Conservation (phyloP, 1,284 basidiomycete genomes). For the Apiotrichum veenhuisii region DNA sequence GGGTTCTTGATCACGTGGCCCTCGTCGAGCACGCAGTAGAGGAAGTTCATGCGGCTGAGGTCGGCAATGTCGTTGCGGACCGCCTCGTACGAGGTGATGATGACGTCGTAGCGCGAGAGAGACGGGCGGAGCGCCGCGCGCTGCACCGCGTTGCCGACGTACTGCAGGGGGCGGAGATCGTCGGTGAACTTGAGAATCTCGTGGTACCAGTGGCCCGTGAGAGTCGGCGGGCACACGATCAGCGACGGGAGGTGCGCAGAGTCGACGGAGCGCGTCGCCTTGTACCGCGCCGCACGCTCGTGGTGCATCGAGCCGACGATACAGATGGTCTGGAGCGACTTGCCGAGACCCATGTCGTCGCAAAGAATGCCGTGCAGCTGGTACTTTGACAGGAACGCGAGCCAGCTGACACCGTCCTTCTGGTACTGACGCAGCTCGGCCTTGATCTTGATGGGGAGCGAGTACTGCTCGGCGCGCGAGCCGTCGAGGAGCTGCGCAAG, state of each 20-base stretch:
- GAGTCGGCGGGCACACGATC: slow-evolving; percentile 93
- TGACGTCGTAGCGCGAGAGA: slow-evolving; percentile 71
- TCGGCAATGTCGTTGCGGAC: slow-evolving; percentile 89
- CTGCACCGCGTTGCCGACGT: slow-evolving; percentile 85
- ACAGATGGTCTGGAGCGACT: slow-evolving; percentile 96
- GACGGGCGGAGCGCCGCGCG: slow-evolving; percentile 67
- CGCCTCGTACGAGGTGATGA: slow-evolving; percentile 96
- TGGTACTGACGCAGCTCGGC: slow-evolving; percentile 96
- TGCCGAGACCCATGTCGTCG: slow-evolving; percentile 98
- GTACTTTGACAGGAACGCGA: slow-evolving; percentile 93
- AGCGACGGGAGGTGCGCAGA: slow-evolving; percentile 85
- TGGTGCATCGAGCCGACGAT: slow-evolving; percentile 92
- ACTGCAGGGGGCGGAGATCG: slow-evolving; percentile 72
- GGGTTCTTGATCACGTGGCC: slow-evolving; percentile 99
- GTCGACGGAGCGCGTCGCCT: slow-evolving; percentile 68
- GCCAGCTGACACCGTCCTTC: slow-evolving; percentile 97
- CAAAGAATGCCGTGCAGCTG: slow-evolving; percentile 97
- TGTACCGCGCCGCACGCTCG: slow-evolving; percentile 71
- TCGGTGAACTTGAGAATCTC: slow-evolving; percentile 92
- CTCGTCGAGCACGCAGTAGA: slow-evolving; percentile 97
- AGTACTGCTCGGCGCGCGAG: slow-evolving; percentile 87
- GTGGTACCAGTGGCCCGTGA: slow-evolving; percentile 98
- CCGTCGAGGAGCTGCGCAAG: slow-evolving; percentile 91
- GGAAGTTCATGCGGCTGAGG: slow-evolving; percentile 74
- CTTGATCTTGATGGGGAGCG: slow-evolving; percentile 82